Conservation (phyloP, 805 yeast species). For the Wickerhamomyces queroliae region DNA sequence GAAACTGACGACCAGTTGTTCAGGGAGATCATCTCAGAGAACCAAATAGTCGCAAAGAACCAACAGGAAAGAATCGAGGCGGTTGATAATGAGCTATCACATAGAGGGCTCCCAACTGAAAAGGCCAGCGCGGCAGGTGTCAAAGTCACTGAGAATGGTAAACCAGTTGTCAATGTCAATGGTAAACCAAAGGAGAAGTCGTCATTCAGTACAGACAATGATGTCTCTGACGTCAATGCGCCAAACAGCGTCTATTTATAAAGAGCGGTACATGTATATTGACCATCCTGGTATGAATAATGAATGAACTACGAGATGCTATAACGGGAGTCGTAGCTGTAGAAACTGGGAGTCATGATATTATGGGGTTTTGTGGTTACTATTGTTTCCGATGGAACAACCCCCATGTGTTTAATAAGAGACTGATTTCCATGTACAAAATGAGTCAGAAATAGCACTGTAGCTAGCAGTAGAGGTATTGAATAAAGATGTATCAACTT, state of each 20-base stretch:
- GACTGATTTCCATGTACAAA: too few relatives aligned
- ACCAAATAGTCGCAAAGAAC: slow-evolving; percentile 45
- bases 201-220: slow-evolving; percentile 29
- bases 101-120: slow-evolving; percentile 26
- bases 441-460: too few relatives aligned
- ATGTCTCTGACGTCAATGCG: slow-evolving; percentile 28
- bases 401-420: too few relatives aligned
- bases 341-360: too few relatives aligned
- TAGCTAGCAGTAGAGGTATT: too few relatives aligned
- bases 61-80: slow-evolving; percentile 41
- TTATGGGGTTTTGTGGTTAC: too few relatives aligned
- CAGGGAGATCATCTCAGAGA: slow-evolving; percentile 51
- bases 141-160: not conserved
- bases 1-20: slow-evolving; percentile 45
- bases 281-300: too few relatives aligned
- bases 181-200: not conserved
- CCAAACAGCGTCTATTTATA: slow-evolving; percentile 27
- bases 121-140: not conserved
- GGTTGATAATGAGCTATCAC: slow-evolving; percentile 40
- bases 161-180: not conserved
- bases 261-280: too few relatives aligned
- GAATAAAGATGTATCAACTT: not conserved
- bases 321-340: too few relatives aligned
- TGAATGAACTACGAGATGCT: too few relatives aligned
- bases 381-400: too few relatives aligned